Evolutionary conservation across 345 rosid genomes (phyloP), one percentile per base, ranked within the genome.

Genomic region (Eucalyptus paniculata): DNA sequence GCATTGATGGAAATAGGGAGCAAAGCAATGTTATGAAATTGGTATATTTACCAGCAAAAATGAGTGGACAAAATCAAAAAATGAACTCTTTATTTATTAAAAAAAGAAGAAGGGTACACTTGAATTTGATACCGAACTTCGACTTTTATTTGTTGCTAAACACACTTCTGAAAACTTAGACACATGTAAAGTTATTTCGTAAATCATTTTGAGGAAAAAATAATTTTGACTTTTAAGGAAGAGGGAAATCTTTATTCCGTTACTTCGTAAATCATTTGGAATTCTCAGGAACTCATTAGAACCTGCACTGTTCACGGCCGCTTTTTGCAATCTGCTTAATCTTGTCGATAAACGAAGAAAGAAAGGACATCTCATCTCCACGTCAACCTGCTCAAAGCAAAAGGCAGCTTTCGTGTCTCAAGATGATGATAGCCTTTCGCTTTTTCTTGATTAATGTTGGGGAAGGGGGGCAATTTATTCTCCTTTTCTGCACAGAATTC

Each of bases 1-100:
- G 45, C 2, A 72, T 19, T 1, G 8, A 72, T 19, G 82, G 82
- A 72, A 72, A 34, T 69, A 32, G 42, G 12, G 12, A 69, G 81
- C 81, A 32, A 32, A 34, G 42, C 81, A 9, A 69, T 34, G 81
- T 17, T 18, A 5, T 16, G 23, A 18, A 72, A 34, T 5, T 34
- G 12, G 14, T 69, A 69, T 32, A 34, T 69, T 65, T n/a, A n/a
- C 6, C 21, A 15, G 21, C 12, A 65, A 65, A 65, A n/a, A 15
- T 65, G 77, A n/a, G 11, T n/a, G 37, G 37, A 5, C 21, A 9
- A 34, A 69, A 11, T 21, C 13, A 6, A 10, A 69, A 32, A 69
- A 34, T 0, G 6, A n/a, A 15, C 0, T 67, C 2, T 4, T 0
- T n/a, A n/a, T n/a, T 8, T 67, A 16, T n/a, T 4, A 65, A 69